Conservation (phyloP, 129 eudicot genomes). For the Cynara cardunculus region DNA sequence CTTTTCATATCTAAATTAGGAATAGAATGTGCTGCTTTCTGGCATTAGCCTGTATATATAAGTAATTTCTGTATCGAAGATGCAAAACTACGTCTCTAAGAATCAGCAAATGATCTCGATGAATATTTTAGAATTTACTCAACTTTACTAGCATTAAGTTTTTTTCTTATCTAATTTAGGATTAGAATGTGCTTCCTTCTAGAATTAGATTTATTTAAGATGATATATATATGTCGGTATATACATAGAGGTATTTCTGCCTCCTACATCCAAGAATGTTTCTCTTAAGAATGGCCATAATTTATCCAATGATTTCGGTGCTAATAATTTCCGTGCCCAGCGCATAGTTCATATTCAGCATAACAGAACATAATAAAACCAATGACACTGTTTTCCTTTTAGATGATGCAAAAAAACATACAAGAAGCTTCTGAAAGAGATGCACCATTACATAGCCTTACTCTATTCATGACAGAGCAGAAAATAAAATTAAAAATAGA, state of each 20-base stretch:
- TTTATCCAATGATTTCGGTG: neutral
- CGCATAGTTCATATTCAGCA: neutral
- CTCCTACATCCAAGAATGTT: neutral
- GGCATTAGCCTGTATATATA: too few species aligned
- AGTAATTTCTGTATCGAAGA: too few species aligned
- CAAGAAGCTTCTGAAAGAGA: neutral
- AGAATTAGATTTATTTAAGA: neutral
- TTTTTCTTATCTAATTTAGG: neutral
- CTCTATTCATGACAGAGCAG: neutral
- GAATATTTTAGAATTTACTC: too few species aligned
- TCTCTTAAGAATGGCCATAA: too few species aligned
- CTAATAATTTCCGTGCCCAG: neutral
- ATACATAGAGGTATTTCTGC: too few species aligned
- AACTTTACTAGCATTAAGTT: too few species aligned
- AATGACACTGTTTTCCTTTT: neutral
- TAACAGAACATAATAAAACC: neutral
- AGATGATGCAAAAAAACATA: slow-evolving; percentile 6
- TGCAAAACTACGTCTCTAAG: too few species aligned
- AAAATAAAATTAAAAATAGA: neutral
- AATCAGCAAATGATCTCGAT: too few species aligned
- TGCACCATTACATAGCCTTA: neutral
- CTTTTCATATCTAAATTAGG: too few species aligned
- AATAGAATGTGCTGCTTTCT: too few species aligned
- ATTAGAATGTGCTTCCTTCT: neutral
- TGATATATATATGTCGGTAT: neutral